Evolutionary conservation across 495 filamentous ascomycete genomes (phyloP).

Genomic region (Evernia prunastri): DNA sequence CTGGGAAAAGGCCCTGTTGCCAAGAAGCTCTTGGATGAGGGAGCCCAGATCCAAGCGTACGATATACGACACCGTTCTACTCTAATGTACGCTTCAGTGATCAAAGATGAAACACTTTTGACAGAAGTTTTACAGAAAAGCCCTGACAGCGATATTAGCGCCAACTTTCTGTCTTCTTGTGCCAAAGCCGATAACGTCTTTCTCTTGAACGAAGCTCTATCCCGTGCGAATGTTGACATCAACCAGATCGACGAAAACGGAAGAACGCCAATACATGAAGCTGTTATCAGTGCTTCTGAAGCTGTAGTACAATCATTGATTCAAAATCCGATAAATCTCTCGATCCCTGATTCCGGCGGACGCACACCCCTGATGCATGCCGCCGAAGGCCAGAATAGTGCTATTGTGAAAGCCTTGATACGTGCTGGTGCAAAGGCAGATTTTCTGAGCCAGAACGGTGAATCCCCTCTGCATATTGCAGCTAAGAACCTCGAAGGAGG

Average conservation of each 20-base stretch:
- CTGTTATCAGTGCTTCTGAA: background rate
- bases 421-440: slow-evolving; percentile 3
- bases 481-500: background rate
- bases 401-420: slow-evolving; percentile 1
- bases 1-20: background rate
- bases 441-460: background rate
- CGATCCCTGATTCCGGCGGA: background rate
- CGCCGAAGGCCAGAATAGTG: background rate
- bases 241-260: background rate
- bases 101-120: background rate
- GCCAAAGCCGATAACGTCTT: background rate
- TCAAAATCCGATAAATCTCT: background rate
- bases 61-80: background rate
- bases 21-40: background rate
- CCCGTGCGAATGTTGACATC: background rate
- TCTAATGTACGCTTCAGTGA: background rate
- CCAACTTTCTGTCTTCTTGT: background rate
- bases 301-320: background rate
- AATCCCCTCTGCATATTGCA: background rate
- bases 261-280: background rate
- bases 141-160: background rate
- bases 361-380: slow-evolving; percentile 6
- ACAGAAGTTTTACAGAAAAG: background rate
- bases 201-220: background rate
- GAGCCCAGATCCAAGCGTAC: background rate